Evolutionary conservation across 768 basidiomycete genomes (phyloP), one percentile per base, ranked within the genome.

Genomic region (Boletus subcaerulescens): DNA sequence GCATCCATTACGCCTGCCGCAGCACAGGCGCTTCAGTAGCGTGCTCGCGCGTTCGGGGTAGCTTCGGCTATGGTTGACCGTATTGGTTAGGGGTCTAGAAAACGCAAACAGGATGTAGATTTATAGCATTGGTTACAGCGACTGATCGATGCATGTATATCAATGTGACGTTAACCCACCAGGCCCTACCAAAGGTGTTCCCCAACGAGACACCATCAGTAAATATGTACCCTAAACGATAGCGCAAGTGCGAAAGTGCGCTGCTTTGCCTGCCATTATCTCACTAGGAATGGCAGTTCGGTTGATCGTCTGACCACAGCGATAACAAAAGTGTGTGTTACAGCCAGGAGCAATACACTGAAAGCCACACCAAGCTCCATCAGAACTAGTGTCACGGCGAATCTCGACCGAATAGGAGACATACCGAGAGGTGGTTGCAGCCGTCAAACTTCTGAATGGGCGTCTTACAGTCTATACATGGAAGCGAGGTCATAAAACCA

Each of bases 381-480:
- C 38, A 39, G 9, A 11, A 33, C 41, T 50, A 38, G 36, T 12
- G 15, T 18, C 4, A 7, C 18, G 13, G 20, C 26, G 13, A 33
- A 22, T 33, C 17, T 5, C 4, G 22, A 10, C 18, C 41, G 35
- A 40, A 29, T 12, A 22, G 24, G 36, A 36, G 24, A 70, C 81
- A 62, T 39, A 82, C 83, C 45, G 79, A 79, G 72, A 85, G 81
- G 63, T 85, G 82, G 58, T 84, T 78, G 59, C 83, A 85, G 1
- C 83, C 83, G 3, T 66, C 67, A 1, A 61, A 57, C 55, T 82
- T 85, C 60, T 81, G 77, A 26, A 81, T 76, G 0, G 81, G 77
- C 3, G 80, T 79, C 53, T 72, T 69, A 56, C 79, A 79, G 5
- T 75, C 78, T 78, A 56, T 9, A 29, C 2, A 31, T 11, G 24